Evolutionary conservation across 768 basidiomycete species (phyloP), one percentile per base, ranked within the genome.

Genomic region (Panaeolus papilionaceus): DNA sequence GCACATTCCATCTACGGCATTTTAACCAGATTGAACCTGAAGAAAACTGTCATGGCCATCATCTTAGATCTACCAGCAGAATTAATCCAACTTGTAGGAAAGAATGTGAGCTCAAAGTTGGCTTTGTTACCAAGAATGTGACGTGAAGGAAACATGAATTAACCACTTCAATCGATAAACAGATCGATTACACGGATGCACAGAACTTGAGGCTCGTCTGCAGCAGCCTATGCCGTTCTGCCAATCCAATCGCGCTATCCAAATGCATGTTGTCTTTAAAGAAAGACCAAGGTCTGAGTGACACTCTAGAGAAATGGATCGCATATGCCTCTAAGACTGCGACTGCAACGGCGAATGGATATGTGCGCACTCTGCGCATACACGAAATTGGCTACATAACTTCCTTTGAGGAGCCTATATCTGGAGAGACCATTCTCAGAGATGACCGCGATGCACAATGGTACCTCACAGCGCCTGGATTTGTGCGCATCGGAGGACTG

Each of bases 41-140:
- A 58, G 28, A 58, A 33, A 28, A 33, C 54, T 28, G 7, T 1
- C 26, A 58, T 58, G 54, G 28, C 54, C 16, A 58, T 12, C 4
- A 58, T 58, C 54, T 28, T 58, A 37, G 54, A 58, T 37, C 14
- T 58, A 33, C 54, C 54, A 58, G 26, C 54, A 37, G 54, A 58
- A 58, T 37, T 58, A 0, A 12, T 28, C 7, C 54, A 58, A n/a
- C 54, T 33, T 16, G n/a, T 58, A 58, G 54, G 54, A 28, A 28
- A 33, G 26, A 33, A 58, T 58, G 54, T 58, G 28, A 58, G 54
- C 54, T 58, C 28, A 37, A 5, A 14, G 20, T 58, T 28, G 14
- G n/a, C 18, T 8, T 47, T 20, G 16, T 47, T 47, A 47, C 20
- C 45, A 20, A 47, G 14, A n/a, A 18, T 20, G 18, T 1, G 12